phyloP scores from a whole-genome alignment of 345 rosid genomes.

The Garcia nutans region DNA sequence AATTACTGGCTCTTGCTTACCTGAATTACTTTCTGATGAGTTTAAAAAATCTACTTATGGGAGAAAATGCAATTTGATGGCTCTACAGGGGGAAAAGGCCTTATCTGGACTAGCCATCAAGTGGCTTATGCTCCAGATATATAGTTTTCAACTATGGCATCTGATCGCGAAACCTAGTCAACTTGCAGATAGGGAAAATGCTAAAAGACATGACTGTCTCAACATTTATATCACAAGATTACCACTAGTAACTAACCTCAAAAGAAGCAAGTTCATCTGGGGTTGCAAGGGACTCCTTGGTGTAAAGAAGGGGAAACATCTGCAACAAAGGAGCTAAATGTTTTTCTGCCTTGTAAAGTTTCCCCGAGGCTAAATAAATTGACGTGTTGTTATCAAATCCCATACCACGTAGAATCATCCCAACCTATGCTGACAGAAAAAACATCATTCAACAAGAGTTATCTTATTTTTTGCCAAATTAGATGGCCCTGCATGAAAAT shows the following conservation, averaged over 20 bases:
- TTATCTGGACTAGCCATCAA: background rate
- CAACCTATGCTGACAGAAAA: slow-evolving; percentile 79
- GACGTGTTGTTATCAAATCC: slow-evolving; percentile 87
- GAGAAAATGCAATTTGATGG: background rate
- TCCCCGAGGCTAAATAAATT: slow-evolving; percentile 83
- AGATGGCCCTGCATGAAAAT: background rate
- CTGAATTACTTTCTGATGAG: background rate
- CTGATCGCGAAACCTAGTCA: background rate
- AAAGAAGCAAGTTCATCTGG: slow-evolving; percentile 83
- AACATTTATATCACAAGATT: slow-evolving; percentile 7
- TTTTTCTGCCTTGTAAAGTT: slow-evolving; percentile 62
- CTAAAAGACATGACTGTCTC: background rate
- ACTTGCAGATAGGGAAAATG: background rate
- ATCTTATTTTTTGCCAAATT: slow-evolving; percentile 21
- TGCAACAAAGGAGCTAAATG: slow-evolving; percentile 64
- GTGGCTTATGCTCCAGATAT: background rate
- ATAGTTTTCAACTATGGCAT: background rate
- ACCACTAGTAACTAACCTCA: slow-evolving; percentile 42
- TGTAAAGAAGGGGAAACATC: slow-evolving; percentile 86
- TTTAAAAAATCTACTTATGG: background rate
- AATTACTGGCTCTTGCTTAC: background rate
- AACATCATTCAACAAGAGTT: slow-evolving; percentile 25
- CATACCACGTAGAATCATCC: slow-evolving; percentile 95
- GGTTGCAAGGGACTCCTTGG: slow-evolving; percentile 86
- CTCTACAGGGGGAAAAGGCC: background rate